Conservation (phyloP, 306 rosid genomes). For the Vigna unguiculata region DNA sequence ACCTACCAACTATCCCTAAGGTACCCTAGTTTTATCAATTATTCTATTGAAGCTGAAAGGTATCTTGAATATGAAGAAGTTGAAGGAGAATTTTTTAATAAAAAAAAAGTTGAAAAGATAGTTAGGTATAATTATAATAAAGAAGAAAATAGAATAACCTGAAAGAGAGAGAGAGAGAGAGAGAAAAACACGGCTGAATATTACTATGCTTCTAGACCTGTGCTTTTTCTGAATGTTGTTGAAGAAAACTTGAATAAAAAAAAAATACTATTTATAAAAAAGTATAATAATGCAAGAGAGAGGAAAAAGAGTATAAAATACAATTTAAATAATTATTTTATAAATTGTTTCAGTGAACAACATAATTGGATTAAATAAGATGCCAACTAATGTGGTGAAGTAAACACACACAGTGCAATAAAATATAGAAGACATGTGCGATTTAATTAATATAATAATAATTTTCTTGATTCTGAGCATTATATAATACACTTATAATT, state of each 20-base stretch:
- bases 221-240: constrained; percentile 23
- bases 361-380: not conserved
- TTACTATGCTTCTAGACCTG: constrained; percentile 11
- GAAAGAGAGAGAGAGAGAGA: too few relatives aligned
- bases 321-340: not conserved
- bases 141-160: constrained; percentile 7
- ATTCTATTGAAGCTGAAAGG: constrained; percentile 43
- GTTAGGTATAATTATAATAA: constrained; percentile 39
- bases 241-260: constrained; percentile 11
- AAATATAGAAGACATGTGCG: constrained; percentile 1
- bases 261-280: not conserved
- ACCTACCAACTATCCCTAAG: constrained; percentile 43
- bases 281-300: not conserved
- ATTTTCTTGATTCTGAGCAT: constrained; percentile 17
- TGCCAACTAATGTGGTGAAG: constrained; percentile 15
- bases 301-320: not conserved
- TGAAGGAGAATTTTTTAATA: constrained; percentile 7
- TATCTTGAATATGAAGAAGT: constrained; percentile 32
- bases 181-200: constrained; percentile 17
- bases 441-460: constrained; percentile 28
- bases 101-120: constrained; percentile 34
- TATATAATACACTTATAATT: constrained; percentile 15
- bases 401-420: constrained; percentile 29
- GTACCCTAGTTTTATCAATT: constrained; percentile 37
- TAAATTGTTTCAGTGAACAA: not conserved